Conservation (phyloP, 495 filamentous ascomycete genomes). For the Amniculicola lignicola region DNA sequence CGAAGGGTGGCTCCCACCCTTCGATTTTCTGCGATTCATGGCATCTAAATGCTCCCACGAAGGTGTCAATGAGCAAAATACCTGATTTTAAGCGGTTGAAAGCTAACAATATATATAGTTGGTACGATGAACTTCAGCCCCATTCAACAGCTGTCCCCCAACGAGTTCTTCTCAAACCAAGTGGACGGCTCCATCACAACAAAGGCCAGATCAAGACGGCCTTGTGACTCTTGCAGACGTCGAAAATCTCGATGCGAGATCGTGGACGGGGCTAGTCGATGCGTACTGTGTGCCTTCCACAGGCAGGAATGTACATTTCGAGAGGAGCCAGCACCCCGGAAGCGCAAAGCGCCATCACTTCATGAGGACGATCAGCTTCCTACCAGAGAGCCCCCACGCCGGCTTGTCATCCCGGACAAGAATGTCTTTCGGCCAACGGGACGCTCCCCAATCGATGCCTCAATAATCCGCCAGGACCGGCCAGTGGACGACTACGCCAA, state of each 20-base stretch:
- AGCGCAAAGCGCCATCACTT: conserved; percentile 24
- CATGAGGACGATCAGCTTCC: conserved; percentile 22
- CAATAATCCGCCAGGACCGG: conserved; percentile 25
- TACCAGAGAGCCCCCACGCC: background rate
- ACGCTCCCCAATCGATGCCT: background rate
- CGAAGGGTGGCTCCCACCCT: no score
- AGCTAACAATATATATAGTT: no score
- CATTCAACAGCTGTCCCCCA: conserved; percentile 17
- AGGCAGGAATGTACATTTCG: conserved; percentile 35
- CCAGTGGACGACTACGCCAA: conserved; percentile 38
- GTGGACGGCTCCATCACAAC: background rate
- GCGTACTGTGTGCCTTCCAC: conserved; percentile 38
- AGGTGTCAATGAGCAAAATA: no score
- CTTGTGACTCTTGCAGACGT: conserved; percentile 32
- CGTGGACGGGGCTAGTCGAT: conserved; percentile 22
- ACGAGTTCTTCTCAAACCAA: conserved; percentile 16
- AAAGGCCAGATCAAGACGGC: conserved; percentile 29
- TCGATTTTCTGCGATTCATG: no score
- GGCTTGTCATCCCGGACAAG: background rate
- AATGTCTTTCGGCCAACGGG: background rate
- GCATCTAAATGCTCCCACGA: no score
- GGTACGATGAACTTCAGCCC: conserved; percentile 26
- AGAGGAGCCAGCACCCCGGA: conserved; percentile 30
- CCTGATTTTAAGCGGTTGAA: no score
- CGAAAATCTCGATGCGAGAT: conserved; percentile 37